These are phyloP conservation scores for Malassezia japonica DNA, from an alignment of 1,284 basidiomycete species.

Conservation along the genomic window DNA sequence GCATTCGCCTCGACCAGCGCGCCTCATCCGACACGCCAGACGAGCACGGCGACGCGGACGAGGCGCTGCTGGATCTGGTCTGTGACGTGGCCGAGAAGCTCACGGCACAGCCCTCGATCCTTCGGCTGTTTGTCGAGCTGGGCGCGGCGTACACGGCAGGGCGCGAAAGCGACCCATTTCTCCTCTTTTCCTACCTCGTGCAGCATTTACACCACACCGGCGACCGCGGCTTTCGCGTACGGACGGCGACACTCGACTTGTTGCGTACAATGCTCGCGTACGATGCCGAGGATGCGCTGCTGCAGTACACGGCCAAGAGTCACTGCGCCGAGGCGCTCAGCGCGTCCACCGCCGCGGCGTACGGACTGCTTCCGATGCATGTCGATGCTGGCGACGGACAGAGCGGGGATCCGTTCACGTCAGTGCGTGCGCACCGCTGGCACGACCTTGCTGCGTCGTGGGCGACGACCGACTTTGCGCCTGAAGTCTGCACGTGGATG, in stretches of 20 bases:
- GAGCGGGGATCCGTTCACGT: too few species aligned
- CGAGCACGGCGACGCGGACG: background rate
- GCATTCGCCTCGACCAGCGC: background rate
- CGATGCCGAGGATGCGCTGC: background rate
- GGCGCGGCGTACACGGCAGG: background rate
- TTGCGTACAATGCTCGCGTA: background rate
- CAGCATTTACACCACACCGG: background rate
- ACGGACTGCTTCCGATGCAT: constrained; percentile 2
- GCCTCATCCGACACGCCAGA: too few species aligned
- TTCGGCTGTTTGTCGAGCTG: constrained; percentile 1
- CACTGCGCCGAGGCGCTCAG: background rate
- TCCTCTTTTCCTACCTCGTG: background rate
- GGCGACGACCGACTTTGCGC: background rate
- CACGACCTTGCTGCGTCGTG: background rate
- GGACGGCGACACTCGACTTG: background rate
- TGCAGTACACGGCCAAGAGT: background rate
- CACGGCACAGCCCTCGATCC: background rate
- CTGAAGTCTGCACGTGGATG: background rate
- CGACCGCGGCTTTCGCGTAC: background rate
- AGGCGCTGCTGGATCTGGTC: background rate
- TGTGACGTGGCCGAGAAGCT: background rate
- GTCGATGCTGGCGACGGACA: background rate
- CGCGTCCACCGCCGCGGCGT: background rate
- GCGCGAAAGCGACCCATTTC: background rate
- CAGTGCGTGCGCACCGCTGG: background rate